Conservation (phyloP, 306 rosid genomes). For the Alnus rubra region DNA sequence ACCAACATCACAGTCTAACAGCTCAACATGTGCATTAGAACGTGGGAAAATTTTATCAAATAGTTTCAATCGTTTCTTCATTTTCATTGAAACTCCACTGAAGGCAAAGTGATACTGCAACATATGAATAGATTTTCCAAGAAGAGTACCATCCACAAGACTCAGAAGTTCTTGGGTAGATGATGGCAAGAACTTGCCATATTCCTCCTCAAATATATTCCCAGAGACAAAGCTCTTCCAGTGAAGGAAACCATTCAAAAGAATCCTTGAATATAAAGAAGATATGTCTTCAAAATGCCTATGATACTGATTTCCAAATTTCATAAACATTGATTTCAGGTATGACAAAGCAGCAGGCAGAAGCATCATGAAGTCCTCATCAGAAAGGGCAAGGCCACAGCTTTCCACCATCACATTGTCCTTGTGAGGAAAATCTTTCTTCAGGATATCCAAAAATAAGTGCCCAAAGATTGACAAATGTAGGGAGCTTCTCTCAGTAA, state of each 20-base stretch:
- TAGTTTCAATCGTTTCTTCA: constrained; percentile 55
- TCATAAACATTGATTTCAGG: constrained; percentile 48
- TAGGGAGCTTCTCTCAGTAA: constrained; percentile 64
- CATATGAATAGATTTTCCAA: constrained; percentile 72
- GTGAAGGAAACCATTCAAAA: constrained; percentile 59
- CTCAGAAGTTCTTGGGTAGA: constrained; percentile 58
- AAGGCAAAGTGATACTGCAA: constrained; percentile 57
- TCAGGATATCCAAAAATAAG: constrained; percentile 47
- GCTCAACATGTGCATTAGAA: constrained; percentile 42
- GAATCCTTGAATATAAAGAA: constrained; percentile 59
- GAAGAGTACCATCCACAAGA: constrained; percentile 66
- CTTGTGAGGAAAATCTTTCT: constrained; percentile 37
- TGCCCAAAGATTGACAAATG: constrained; percentile 78
- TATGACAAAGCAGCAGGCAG: constrained; percentile 66
- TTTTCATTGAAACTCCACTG: constrained; percentile 49
- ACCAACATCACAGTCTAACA: constrained; percentile 58
- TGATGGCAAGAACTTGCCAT: constrained; percentile 54
- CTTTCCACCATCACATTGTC: constrained; percentile 31
- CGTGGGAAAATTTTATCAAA: constrained; percentile 56
- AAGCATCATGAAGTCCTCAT: constrained; percentile 68
- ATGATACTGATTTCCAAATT: constrained; percentile 43
- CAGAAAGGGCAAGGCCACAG: constrained; percentile 44
- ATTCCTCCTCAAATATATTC: constrained; percentile 69
- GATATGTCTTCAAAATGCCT: constrained; percentile 43
- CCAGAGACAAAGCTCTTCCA: constrained; percentile 68